Evolutionary conservation across 192 early-diverging fungal species (phyloP), one percentile per base, ranked within the genome.

Genomic region (Rhizophagus clarus): DNA sequence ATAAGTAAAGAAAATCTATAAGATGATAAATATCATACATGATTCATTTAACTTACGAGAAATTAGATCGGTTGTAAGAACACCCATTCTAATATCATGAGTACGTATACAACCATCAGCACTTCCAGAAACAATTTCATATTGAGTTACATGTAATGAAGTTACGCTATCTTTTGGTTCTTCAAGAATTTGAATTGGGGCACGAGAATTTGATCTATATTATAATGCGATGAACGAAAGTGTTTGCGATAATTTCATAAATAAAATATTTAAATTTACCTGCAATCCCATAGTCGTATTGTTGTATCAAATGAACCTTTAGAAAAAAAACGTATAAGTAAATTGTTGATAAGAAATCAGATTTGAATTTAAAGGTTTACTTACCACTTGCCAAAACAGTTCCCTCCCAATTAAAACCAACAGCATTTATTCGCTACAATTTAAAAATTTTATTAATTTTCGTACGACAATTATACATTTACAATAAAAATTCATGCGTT

Each of bases 91-190:
- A 49, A 98, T 85, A 81, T 99, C 97, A 80, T 96, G 97, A 14
- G 88, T 89, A 60, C 97, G 85, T 74, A 97, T 86, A 61, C 81
- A 87, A 0, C 96, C 96, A 82, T 98, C 97, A 6, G 95, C 82
- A 74, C 87, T 89, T 92, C 92, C 93, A 40, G 92, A 86, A 51
- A 97, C 79, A 37, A 99, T 90, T 82, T 97, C 91, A 22, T 85
- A 80, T 26, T 88, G 92, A 34, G 85, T 80, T n/a, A 98, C 79
- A 31, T 89, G 84, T 24, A 99, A 84, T 6, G 93, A 91, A 45
- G 93, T 91, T 1, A 99, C 89, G 61, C 93, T 93, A 76, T 99
- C 97, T 82, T 95, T 95, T 60, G 92, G 89, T 12, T 97, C 96
- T 26, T 90, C 88, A 12, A 98, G 74, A 1, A 94, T 82, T 79